These are phyloP conservation scores for Ophiosphaerella korrae DNA, from an alignment of 2,329 filamentous ascomycete genomes.

Conservation along the genomic window DNA sequence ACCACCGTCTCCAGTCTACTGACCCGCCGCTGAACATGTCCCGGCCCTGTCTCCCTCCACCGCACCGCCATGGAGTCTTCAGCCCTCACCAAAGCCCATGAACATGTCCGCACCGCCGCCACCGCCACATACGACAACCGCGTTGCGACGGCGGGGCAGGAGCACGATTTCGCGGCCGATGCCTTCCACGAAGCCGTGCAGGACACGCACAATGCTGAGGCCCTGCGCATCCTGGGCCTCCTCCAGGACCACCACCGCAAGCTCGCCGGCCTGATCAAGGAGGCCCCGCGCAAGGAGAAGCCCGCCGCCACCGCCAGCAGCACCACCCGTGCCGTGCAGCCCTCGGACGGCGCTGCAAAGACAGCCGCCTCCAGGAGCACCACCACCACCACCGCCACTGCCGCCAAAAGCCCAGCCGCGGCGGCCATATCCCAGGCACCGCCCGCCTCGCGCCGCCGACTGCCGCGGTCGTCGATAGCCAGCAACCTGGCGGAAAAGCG, in stretches of 20 bases:
- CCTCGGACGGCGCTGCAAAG: constrained; percentile 15
- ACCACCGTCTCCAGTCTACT: too few species aligned
- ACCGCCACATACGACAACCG: constrained; percentile 71
- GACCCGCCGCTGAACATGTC: constrained; percentile 7
- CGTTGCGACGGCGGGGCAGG: constrained; percentile 80
- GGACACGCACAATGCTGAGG: constrained; percentile 68
- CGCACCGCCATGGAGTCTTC: constrained; percentile 67
- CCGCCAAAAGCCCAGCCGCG: constrained; percentile 35
- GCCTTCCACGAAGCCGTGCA: constrained; percentile 86
- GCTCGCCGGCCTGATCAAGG: constrained; percentile 79
- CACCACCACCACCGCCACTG: constrained; percentile 21
- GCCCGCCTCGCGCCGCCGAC: constrained; percentile 51
- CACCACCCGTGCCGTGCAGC: constrained; percentile 6
- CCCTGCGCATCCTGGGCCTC: constrained; percentile 79
- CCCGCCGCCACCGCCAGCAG: constrained; percentile 10
- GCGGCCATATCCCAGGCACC: constrained; percentile 45
- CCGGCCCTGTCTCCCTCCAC: neutral
- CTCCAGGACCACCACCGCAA: constrained; percentile 87
- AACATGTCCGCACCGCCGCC: constrained; percentile 84
- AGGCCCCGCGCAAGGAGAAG: constrained; percentile 55
- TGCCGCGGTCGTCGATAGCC: constrained; percentile 78
- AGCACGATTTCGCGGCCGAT: constrained; percentile 85
- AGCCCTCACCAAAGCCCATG: constrained; percentile 77
- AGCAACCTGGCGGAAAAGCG: constrained; percentile 86
- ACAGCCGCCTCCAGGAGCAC: constrained; percentile 15